Conservation (phyloP, 2,329 filamentous ascomycete genomes). For the Cercospora zeae-maydis region DNA sequence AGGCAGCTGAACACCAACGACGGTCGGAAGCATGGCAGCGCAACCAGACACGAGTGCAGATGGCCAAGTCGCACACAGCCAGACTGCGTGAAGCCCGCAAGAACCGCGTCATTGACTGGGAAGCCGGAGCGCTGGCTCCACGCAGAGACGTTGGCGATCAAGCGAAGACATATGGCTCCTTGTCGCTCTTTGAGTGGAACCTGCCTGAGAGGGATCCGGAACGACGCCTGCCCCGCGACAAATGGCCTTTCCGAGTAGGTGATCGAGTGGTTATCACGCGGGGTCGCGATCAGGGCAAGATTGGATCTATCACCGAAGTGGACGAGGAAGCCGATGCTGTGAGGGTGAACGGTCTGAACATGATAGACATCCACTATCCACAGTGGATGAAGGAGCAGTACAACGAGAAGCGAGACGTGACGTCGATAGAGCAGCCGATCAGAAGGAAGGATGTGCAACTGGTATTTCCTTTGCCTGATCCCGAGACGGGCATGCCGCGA, state of each 20-base stretch:
- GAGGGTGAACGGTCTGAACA: constrained; percentile 41
- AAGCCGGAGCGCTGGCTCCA: constrained; percentile 72
- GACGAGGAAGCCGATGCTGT: constrained; percentile 37
- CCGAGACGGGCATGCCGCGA: constrained; percentile 59
- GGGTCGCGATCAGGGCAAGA: constrained; percentile 77
- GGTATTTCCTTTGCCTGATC: constrained; percentile 70
- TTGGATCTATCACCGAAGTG: constrained; percentile 66
- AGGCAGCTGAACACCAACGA: constrained; percentile 9
- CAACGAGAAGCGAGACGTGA: constrained; percentile 35
- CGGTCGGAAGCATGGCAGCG: constrained; percentile 32
- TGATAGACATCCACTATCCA: constrained; percentile 42
- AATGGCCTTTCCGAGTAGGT: constrained; percentile 45
- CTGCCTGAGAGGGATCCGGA: constrained; percentile 30
- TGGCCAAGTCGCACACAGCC: constrained; percentile 21
- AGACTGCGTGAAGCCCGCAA: constrained; percentile 50
- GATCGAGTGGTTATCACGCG: constrained; percentile 81
- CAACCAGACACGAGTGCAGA: constrained; percentile 29
- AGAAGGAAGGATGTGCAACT: constrained; percentile 70
- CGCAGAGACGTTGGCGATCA: constrained; percentile 64
- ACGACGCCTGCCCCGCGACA: constrained; percentile 15
- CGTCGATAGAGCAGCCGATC: constrained; percentile 43
- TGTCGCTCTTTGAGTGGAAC: constrained; percentile 23
- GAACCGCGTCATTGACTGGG: constrained; percentile 70
- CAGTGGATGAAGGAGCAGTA: constrained; percentile 43
- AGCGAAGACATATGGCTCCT: constrained; percentile 58